Evolutionary conservation across 2,329 filamentous ascomycete species (phyloP), one percentile per base, ranked within the genome.

Genomic region (Talaromyces piceae): DNA sequence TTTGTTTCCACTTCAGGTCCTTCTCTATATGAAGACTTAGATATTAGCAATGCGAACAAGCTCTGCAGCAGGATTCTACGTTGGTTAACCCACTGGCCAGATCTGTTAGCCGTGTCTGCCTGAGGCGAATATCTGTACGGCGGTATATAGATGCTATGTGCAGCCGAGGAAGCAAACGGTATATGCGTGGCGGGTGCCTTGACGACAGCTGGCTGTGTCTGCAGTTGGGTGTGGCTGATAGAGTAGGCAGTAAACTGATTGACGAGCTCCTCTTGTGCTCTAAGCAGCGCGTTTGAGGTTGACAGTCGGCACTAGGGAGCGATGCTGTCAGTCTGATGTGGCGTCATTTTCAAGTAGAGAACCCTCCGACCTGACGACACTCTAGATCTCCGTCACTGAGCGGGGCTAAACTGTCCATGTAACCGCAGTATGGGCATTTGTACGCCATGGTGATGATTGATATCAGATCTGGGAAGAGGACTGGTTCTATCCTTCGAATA

Each of bases 351-450:
- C 22, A 26, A 28, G 27, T 43, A 31, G 28, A 41, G 26, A 16
- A 41, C 16, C 20, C 22, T n/a, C 27, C 41, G 43, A 54, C 52
- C 48, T 54, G 52, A 33, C 46, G 43, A 48, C 52, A 54, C 28
- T 39, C 16, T 13, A 39, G 16, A 27, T 49, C 50, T 7, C 49
- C 44, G 28, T 50, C 47, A 44, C 43, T 47, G 39, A 48, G 43
- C 4, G 44, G 33, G 41, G 37, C 49, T 37, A 45, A 31, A 45
- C 50, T 49, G 20, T 37, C 30, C 11, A n/a, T 16, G 22, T 54
- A 45, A 16, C 52, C 49, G 30, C 48, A 54, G 25, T 41, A 54
- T n/a, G 48, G 52, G 28, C 52, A 54, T 30, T 48, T 47, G 44
- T 47, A 50, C 37, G 48, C 44, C 52, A 54, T 54, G 7, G n/a